Evolutionary conservation across 768 basidiomycete genomes (phyloP).

Genomic region (Lactarius vividus): DNA sequence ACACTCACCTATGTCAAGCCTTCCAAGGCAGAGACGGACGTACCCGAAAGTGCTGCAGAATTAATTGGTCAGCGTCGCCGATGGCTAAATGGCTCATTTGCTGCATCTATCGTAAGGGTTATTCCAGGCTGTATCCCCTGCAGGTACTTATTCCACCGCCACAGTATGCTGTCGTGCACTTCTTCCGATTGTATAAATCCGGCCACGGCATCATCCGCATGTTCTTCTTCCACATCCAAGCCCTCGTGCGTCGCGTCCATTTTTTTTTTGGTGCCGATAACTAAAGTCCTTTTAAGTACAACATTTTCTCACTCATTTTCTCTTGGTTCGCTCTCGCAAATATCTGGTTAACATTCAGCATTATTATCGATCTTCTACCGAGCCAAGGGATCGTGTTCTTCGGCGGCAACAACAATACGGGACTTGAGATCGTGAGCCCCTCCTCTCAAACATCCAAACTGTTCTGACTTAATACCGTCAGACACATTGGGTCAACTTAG

Average conservation of each 20-base stretch:
- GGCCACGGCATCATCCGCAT: slow-evolving; percentile 87
- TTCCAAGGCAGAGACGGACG: slow-evolving; percentile 93
- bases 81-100: slow-evolving; percentile 96
- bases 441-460: background rate
- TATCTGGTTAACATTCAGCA: slow-evolving; percentile 92
- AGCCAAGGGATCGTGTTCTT: slow-evolving; percentile 54
- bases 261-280: background rate
- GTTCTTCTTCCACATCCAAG: slow-evolving; percentile 97
- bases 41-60: slow-evolving; percentile 90
- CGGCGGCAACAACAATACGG: slow-evolving; percentile 48
- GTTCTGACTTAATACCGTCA: slow-evolving; percentile 31
- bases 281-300: slow-evolving; percentile 55
- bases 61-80: slow-evolving; percentile 93
- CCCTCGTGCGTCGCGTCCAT: slow-evolving; percentile 54
- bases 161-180: slow-evolving; percentile 90
- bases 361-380: slow-evolving; percentile 87
- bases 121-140: background rate
- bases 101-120: slow-evolving; percentile 78
- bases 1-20: slow-evolving; percentile 92
- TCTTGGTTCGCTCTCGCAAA: slow-evolving; percentile 94
- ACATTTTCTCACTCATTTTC: slow-evolving; percentile 80
- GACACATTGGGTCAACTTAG: slow-evolving; percentile 88
- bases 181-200: slow-evolving; percentile 84
- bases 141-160: slow-evolving; percentile 17
- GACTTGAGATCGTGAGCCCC: slow-evolving; percentile 51